Base-by-base conservation (phyloP, 148 eudicot species). In the Heliosperma pusillum region DNA sequence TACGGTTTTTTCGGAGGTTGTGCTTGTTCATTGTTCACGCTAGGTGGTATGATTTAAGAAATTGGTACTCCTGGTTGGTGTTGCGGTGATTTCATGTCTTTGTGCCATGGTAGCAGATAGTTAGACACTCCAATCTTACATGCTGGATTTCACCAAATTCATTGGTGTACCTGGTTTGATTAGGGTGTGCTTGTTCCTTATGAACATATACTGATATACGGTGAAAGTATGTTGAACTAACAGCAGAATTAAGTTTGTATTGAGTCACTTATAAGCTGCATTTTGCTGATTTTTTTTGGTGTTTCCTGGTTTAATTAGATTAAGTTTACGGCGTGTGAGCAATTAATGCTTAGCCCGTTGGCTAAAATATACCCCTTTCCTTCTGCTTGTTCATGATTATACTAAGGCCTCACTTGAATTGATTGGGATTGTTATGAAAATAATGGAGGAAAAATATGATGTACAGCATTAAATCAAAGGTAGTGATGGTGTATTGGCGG, bases 261-360 rank as follows among this genome's bases (percentile, higher is more conserved):
- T n/a, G 63, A 15, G 25, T 58, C 63, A 29, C 11, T 70, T 45
- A 19, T 60, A 36, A 60, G 24, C n/a, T 71, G 25, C 25, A 81
- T 74, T 24, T 10, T 58, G 15, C 10, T 44, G 36, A 58, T 63
- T 25, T 33, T 33, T 52, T 73, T 42, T 87, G 72, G 69, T 89
- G 89, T 22, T 22, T 79, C 66, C 70, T 85, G 79, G 93, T 85
- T 66, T 53, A 85, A 85, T n/a, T 80, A 25, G 26, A 5, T 44
- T 24, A 15, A 64, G 70, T 24, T 63, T 26, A 62, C 47, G 20
- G 15, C 19, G 8, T 45, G 13, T 63, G 47, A 26, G 65, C 21
- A 20, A 21, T 9, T 15, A 11, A 47, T 0, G 13, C 13, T 58
- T 24, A 21, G 63, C 6, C 6, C 25, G 13, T 58, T 24, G 22